Base-by-base conservation (phyloP, 2,329 filamentous ascomycete species). In the Pseudocercospora musae region DNA sequence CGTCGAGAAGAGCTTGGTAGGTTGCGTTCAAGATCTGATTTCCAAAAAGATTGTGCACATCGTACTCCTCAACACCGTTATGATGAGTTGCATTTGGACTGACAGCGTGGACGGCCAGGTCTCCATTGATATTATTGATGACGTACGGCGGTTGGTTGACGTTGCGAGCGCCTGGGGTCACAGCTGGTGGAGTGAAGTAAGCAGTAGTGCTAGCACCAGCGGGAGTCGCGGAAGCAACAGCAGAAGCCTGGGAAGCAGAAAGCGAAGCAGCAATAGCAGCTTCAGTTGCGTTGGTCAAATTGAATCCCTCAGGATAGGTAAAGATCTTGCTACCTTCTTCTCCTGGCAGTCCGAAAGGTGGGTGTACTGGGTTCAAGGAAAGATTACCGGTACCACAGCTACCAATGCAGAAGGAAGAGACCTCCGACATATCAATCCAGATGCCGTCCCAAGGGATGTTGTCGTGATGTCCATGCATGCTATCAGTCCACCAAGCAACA, bases 1-100 rank as follows among this genome's bases (percentile, higher is more conserved):
- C 80, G 1, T 80, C 74, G 2, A 88, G 78, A 31, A 95, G 84
- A 61, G 86, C 89, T 52, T 88, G 78, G 72, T 92, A 91, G 0
- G 91, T 95, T 9, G 90, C 89, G 63, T 89, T 89, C 60, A 92
- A 80, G 67, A 93, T 90, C 73, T 89, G 86, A 70, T 90, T 83
- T 0, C 90, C 90, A 70, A 83, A 94, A 0, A 95, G 77, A 71
- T 91, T 95, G 80, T 96, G 92, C 25, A 91, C 85, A 72, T 96
- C 91, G 72, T 96, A 96, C 72, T 96, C 89, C 44, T 85, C 74
- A 0, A 85, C 80, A 3, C 90, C 90, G 68, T 91, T 89, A 50
- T 84, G 80, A 71, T 95, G 90, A 2, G 89, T 92, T 0, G 91
- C 88, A 70, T 95, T 92, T 0, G 90, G 90, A 63, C 85, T 87